phyloP scores from a whole-genome alignment of 306 rosid species.

The Parietaria judaica region DNA sequence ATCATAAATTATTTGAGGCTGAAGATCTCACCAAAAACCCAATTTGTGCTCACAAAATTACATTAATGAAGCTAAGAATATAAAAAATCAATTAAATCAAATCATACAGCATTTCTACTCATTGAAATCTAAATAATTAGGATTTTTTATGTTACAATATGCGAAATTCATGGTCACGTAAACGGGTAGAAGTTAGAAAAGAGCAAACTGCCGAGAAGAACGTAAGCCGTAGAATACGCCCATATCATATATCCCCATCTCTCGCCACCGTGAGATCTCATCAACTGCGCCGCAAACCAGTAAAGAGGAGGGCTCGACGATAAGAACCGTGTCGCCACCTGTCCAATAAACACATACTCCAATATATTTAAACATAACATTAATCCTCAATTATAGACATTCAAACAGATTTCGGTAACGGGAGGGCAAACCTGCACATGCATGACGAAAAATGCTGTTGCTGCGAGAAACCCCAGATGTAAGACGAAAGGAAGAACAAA shows the following conservation, averaged over 20 bases:
- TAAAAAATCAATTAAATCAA: too few species aligned
- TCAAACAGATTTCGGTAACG: not conserved
- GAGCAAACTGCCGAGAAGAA: constrained; percentile 78
- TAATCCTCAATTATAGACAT: not conserved
- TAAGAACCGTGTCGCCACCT: constrained; percentile 92
- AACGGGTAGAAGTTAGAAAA: constrained; percentile 92
- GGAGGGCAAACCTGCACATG: constrained; percentile 67
- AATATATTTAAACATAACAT: not conserved
- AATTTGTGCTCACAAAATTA: too few species aligned
- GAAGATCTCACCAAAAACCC: too few species aligned
- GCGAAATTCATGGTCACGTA: constrained; percentile 30
- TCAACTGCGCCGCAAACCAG: constrained; percentile 76
- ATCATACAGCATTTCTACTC: too few species aligned
- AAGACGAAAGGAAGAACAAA: constrained; percentile 71
- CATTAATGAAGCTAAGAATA: too few species aligned
- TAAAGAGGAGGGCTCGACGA: constrained; percentile 80
- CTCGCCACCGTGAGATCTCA: constrained; percentile 28
- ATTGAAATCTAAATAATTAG: too few species aligned
- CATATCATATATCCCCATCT: constrained; percentile 74
- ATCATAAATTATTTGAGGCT: too few species aligned
- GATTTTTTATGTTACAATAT: too few species aligned
- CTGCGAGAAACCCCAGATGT: constrained; percentile 75
- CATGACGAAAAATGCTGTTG: constrained; percentile 76
- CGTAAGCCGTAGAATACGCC: constrained; percentile 67
- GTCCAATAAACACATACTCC: constrained; percentile 13